Base-by-base conservation (phyloP, 1,139 yeast species). In the Wickerhamiella pararugosa region DNA sequence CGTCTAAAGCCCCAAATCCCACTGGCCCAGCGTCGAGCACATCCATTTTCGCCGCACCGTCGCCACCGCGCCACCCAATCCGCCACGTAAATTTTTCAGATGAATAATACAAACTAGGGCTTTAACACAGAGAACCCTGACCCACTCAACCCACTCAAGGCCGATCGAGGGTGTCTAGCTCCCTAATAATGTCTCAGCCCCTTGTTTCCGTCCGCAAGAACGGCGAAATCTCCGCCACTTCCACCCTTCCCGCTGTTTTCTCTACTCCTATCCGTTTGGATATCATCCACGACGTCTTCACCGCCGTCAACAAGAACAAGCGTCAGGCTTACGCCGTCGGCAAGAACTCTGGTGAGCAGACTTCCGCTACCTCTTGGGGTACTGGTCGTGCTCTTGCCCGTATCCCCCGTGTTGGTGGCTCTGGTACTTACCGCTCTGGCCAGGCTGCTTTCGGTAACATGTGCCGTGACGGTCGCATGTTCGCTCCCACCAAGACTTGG, bases 381-480 rank as follows among this genome's bases (percentile, higher is more conserved):
- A 92, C 98, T 62, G 98, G 98, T 79, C 87, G 98, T 78, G 98
- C 98, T 73, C 96, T 90, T 67, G 97, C 98, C 75, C 90, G 98
- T 79, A 87, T 90, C 71, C 98, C 98, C 76, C 87, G 98, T 80
- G 97, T 90, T 68, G 95, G 95, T 73, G 98, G 98, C 76, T 87
- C 94, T 69, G 98, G 98, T 82, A 90, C 98, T 69, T 96, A 86
- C 93, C 90, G 98, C 76, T 79, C 97, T 58, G 98, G 98, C 71
- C 98, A 90, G 75, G 98, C 87, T 71, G 98, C 98, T 68, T 90
- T 90, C 78, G 98, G 98, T 79, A 90, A 90, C 92, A 90, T 90
- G 98, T 90, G 98, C 80, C 90, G 98, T 76, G 96, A 97, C 71
- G 98, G 98, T 76, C 94, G 98, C 76, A 90, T 90, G 97, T 90